Percentiles rank a stretch among this genome's conserved stretches.
These are phyloP conservation scores for Solanum clarkiae DNA, from an alignment of 257 asterid genomes.

Conservation along the genomic window DNA sequence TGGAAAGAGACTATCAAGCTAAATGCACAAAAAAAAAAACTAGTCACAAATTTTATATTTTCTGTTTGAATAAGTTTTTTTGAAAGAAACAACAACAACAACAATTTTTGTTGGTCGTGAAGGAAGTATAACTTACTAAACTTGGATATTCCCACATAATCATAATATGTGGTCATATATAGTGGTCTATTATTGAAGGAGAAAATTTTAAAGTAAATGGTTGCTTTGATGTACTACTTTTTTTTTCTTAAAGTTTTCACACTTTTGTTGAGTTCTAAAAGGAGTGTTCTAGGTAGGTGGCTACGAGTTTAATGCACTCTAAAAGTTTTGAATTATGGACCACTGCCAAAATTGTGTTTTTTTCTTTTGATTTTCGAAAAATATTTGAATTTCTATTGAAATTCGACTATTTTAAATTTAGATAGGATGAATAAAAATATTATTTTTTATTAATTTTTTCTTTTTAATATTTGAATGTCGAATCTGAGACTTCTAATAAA, in stretches of 20 bases:
- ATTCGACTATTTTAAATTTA: too few species aligned
- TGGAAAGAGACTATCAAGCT: slow-evolving; percentile 13
- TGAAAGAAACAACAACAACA: not conserved
- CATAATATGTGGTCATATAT: not conserved
- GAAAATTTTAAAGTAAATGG: not conserved
- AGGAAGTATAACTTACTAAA: slow-evolving; percentile 15
- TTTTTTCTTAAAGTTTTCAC: not conserved
- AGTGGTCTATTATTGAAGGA: not conserved
- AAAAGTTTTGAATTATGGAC: not conserved
- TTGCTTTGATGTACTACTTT: slow-evolving; percentile 5
- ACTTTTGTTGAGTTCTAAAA: slow-evolving; percentile 1
- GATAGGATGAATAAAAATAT: too few species aligned
- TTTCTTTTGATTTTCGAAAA: too few species aligned
- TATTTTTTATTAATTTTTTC: too few species aligned
- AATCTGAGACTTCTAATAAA: too few species aligned
- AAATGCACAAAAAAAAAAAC: slow-evolving; percentile 11
- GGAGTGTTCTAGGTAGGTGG: slow-evolving; percentile 10
- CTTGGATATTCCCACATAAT: slow-evolving; percentile 17
- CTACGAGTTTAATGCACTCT: not conserved
- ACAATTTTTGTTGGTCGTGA: slow-evolving; percentile 7
- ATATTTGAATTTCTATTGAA: too few species aligned
- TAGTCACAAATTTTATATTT: slow-evolving; percentile 13
- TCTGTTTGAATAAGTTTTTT: slow-evolving; percentile 5
- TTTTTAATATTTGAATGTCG: too few species aligned
- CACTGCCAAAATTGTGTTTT: not conserved